These are phyloP conservation scores for Annulohypoxylon stygium DNA, from an alignment of 495 filamentous ascomycete genomes.

Conservation along the genomic window DNA sequence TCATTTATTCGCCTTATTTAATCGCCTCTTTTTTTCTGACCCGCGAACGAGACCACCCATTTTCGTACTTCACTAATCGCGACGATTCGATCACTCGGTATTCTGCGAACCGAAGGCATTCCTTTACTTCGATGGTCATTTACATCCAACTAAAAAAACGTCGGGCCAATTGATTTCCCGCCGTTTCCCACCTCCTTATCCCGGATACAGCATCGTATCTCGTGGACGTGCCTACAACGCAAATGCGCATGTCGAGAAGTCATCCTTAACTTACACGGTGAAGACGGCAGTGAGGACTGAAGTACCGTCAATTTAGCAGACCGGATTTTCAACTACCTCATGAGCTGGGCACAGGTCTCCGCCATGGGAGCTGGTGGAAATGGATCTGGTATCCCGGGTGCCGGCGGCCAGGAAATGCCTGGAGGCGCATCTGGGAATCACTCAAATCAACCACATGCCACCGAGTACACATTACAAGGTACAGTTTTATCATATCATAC, in stretches of 20 bases:
- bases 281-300: slow-evolving; percentile 46
- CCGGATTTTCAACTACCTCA: slow-evolving; percentile 34
- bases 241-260: slow-evolving; percentile 49
- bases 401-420: slow-evolving; percentile 47
- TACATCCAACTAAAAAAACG: slow-evolving; percentile 4
- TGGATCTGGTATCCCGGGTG: slow-evolving; percentile 42
- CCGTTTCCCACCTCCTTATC: slow-evolving; percentile 25
- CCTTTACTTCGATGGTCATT: neutral
- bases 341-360: slow-evolving; percentile 52
- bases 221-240: slow-evolving; percentile 25
- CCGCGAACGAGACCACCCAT: slow-evolving; percentile 11
- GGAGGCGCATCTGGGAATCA: slow-evolving; percentile 38
- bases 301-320: slow-evolving; percentile 33
- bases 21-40: slow-evolving; percentile 23
- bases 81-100: slow-evolving; percentile 2
- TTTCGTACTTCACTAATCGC: slow-evolving; percentile 3
- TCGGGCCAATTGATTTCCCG: slow-evolving; percentile 35
- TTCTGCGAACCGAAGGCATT: slow-evolving; percentile 20
- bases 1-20: slow-evolving; percentile 44
- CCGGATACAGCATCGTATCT: slow-evolving; percentile 31
- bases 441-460: slow-evolving; percentile 77
- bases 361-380: slow-evolving; percentile 49
- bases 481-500: slow-evolving; percentile 42
- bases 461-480: slow-evolving; percentile 99
- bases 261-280: slow-evolving; percentile 39